These are phyloP conservation scores for Claviceps pazoutovae DNA, from an alignment of 2,329 filamentous ascomycete species.

Conservation along the genomic window DNA sequence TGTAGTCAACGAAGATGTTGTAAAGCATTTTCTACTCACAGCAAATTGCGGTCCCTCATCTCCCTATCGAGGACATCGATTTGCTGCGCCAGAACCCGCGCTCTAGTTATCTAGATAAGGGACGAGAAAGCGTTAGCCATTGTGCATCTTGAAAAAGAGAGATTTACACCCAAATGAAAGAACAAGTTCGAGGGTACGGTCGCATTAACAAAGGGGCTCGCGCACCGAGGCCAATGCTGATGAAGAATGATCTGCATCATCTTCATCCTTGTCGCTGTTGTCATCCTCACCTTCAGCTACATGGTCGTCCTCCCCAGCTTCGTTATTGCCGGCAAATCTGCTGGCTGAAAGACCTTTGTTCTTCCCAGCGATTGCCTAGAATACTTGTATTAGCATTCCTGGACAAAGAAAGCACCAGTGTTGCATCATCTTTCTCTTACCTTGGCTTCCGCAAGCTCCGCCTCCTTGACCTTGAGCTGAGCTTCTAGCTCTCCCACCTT, in stretches of 20 bases:
- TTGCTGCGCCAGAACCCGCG: conserved; percentile 31
- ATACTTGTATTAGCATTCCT: neutral
- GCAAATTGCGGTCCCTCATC: conserved; percentile 40
- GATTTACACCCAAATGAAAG: conserved; percentile 6
- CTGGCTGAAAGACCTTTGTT: conserved; percentile 40
- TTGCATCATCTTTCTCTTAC: conserved; percentile 18
- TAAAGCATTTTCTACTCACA: conserved; percentile 15
- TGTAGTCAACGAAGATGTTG: no score
- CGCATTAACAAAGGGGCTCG: conserved; percentile 33
- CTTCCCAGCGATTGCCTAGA: conserved; percentile 31
- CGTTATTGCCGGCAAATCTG: conserved; percentile 32
- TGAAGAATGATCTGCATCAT: conserved; percentile 47
- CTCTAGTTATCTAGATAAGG: conserved; percentile 27
- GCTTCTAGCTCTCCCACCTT: conserved; percentile 37
- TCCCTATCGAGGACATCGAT: conserved; percentile 41
- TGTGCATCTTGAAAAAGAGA: neutral
- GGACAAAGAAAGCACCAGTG: no score
- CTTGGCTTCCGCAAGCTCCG: conserved; percentile 48
- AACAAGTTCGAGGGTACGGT: conserved; percentile 14
- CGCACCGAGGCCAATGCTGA: conserved; percentile 55
- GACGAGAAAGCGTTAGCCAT: conserved; percentile 6
- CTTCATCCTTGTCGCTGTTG: conserved; percentile 33
- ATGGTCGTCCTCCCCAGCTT: conserved; percentile 20
- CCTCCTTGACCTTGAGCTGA: conserved; percentile 48
- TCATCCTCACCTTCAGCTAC: conserved; percentile 44